A percentile compares a stretch with the other conserved stretches of the same genome.
phyloP scores from a whole-genome alignment of 441 rosid genomes.

The Lepidium campestre region DNA sequence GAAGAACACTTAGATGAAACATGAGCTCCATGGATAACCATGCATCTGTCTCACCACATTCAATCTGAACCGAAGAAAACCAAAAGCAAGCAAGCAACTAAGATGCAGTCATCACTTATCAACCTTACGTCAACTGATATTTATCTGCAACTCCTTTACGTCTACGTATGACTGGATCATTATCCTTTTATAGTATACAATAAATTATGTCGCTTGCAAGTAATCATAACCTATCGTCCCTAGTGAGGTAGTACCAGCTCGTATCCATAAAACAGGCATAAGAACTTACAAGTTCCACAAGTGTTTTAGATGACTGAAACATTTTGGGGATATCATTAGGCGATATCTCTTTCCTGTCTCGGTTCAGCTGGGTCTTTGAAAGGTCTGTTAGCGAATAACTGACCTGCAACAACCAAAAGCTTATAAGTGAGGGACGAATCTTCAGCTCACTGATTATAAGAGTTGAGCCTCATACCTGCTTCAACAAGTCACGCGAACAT shows the following conservation, averaged over 20 bases:
- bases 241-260: background rate
- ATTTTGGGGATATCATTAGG: conserved; percentile 75
- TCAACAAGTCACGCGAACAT: conserved; percentile 84
- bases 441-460: conserved; percentile 13
- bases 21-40: conserved; percentile 99
- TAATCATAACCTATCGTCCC: background rate
- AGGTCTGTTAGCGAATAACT: conserved; percentile 96
- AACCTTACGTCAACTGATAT: background rate
- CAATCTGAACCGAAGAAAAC: conserved; percentile 58
- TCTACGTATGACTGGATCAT: background rate
- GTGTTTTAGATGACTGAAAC: conserved; percentile 76
- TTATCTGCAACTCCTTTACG: background rate
- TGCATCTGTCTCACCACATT: conserved; percentile 95
- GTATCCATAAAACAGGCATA: background rate
- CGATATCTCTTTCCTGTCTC: conserved; percentile 79
- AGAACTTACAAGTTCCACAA: conserved; percentile 79
- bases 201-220: background rate
- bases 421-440: conserved; percentile 22
- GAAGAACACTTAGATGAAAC: conserved; percentile 95
- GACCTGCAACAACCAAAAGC: conserved; percentile 53
- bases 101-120: conserved; percentile 10
- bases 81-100: conserved; percentile 2
- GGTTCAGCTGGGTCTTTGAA: conserved; percentile 80
- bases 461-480: conserved; percentile 52
- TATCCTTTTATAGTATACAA: background rate